Base-by-base conservation (phyloP, 1,284 basidiomycete species). In the Malassezia dermatis region DNA sequence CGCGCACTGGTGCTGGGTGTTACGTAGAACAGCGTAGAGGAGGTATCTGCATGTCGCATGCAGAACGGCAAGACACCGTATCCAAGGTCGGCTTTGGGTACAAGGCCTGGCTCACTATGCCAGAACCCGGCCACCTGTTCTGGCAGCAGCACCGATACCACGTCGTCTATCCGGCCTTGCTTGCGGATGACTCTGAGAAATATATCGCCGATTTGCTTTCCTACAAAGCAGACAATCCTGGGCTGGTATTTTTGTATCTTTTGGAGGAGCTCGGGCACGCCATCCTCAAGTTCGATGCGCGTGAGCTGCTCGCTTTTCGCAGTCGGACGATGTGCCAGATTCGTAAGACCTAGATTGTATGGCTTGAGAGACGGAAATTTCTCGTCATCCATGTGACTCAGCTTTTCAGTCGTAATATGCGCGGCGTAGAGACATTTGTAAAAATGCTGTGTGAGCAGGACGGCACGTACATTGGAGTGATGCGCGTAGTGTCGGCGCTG, bases 1-100 rank as follows among this genome's bases (percentile, higher is more conserved):
- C 68, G 56, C 17, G 65, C 68, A n/a, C 63, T 65, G 31, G 66
- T 63, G 15, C 63, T 66, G 0, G 68, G 68, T 2, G 59, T 57
- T 0, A 62, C 60, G 40, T 63, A 70, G 48, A 69, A 63, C 11
- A 67, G 35, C 1, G 66, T 67, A 2, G 27, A 17, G 31, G n/a
- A 6, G 5, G 26, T 28, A 8, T 56, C 24, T 1, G 21, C 24
- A 42, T 56, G 48, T 3, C 8, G 24, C 4, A 51, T 21, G 23
- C 42, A 56, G 4, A 42, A 26, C 0, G 48, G 48, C 6, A 56
- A n/a, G 4, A 56, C 42, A 28, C 54, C 54, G 42, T 56, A 56
- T 2, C 54, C 54, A 7, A 26, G 26, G 41, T 56, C 54, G 3
- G 8, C 17, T 8, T 27, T 19, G 10, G 53, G 48, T 30, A 28